Evolutionary conservation across 2,329 filamentous ascomycete species (phyloP).

Genomic region (Thermochaetoides dissita): DNA sequence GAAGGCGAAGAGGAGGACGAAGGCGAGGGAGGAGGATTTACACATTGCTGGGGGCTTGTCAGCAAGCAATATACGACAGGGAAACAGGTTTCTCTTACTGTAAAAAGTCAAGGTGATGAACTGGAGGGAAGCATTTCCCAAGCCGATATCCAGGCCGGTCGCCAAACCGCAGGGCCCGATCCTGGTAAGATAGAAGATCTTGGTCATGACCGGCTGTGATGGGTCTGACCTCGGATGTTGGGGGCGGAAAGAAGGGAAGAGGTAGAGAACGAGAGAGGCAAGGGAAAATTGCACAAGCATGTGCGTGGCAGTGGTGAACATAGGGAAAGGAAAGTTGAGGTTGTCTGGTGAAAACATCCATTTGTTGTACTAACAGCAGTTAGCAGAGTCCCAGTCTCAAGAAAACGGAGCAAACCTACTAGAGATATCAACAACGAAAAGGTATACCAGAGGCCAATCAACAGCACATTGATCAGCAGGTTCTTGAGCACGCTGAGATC

Average conservation of each 20-base stretch:
- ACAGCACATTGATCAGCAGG: conserved; percentile 57
- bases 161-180: conserved; percentile 85
- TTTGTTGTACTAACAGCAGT: conserved; percentile 73
- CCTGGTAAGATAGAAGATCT: conserved; percentile 79
- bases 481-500: conserved; percentile 58
- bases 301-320: conserved; percentile 90
- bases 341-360: conserved; percentile 92
- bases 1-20: conserved; percentile 91
- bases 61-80: background rate
- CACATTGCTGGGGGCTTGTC: conserved; percentile 60
- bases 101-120: conserved; percentile 92
- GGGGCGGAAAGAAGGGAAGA: conserved; percentile 72
- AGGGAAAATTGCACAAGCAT: conserved; percentile 90
- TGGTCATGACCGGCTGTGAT: conserved; percentile 56
- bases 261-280: conserved; percentile 61
- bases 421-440: conserved; percentile 90
- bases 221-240: conserved; percentile 26
- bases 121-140: conserved; percentile 90
- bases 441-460: conserved; percentile 77
- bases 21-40: conserved; percentile 90
- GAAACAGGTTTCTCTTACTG: too few relatives aligned
- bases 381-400: conserved; percentile 13
- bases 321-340: conserved; percentile 81
- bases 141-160: conserved; percentile 86
- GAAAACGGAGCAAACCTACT: conserved; percentile 35